These are phyloP conservation scores for Aurantiochytrium sp. DNA, from an alignment of 108 stramenopile species.

Conservation along the genomic window DNA sequence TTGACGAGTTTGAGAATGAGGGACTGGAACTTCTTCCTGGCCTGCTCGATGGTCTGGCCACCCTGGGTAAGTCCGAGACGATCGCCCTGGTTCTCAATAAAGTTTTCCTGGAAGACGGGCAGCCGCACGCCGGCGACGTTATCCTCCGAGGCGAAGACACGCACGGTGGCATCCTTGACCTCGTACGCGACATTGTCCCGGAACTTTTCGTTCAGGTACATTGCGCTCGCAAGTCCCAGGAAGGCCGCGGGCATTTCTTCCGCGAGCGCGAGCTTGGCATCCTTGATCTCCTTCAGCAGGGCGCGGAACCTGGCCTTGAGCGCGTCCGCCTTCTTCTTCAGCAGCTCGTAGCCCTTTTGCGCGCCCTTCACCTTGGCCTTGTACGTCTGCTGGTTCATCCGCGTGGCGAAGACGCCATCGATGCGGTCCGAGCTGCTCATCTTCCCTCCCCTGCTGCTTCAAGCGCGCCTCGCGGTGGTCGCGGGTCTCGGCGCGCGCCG, in stretches of 20 bases:
- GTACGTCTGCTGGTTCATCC: conserved; percentile 55
- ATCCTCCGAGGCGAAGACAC: conserved; percentile 43
- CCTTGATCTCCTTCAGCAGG: conserved; percentile 48
- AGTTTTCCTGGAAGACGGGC: conserved; percentile 53
- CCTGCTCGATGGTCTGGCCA: conserved; percentile 49
- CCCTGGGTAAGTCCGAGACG: conserved; percentile 57
- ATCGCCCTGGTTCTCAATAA: not conserved
- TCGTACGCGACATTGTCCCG: not conserved
- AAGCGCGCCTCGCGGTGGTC: too few species aligned
- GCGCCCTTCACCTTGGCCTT: conserved; percentile 42
- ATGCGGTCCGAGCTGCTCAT: conserved; percentile 15
- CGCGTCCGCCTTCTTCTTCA: conserved; percentile 66
- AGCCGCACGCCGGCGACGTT: conserved; percentile 64
- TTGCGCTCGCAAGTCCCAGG: not conserved
- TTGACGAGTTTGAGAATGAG: conserved; percentile 50
- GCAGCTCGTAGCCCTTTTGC: conserved; percentile 54
- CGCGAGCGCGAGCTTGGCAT: conserved; percentile 47
- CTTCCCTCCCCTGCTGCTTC: not conserved
- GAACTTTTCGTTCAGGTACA: not conserved
- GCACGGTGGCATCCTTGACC: not conserved
- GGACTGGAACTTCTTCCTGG: conserved; percentile 50
- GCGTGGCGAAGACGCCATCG: conserved; percentile 54
- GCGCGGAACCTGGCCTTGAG: conserved; percentile 54
- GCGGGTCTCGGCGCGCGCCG: too few species aligned
- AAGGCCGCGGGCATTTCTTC: conserved; percentile 10